These are phyloP conservation scores for Brassica rapa DNA, from an alignment of 345 rosid genomes.

Conservation along the genomic window DNA sequence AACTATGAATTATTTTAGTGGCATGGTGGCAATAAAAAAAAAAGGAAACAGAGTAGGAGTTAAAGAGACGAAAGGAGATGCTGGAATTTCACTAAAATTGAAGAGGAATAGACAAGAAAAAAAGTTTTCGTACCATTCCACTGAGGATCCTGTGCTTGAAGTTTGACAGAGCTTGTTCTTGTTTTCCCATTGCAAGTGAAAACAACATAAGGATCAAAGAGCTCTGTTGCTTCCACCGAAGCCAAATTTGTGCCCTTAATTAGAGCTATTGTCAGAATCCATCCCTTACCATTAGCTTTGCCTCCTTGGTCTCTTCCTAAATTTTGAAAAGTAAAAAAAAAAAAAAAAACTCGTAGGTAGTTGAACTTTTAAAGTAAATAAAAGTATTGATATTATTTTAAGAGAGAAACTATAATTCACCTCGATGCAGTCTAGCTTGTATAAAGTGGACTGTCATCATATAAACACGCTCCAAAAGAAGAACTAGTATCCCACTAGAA, in stretches of 20 bases:
- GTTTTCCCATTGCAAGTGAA: slow-evolving; percentile 84
- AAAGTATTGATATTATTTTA: background rate
- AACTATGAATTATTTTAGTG: slow-evolving; percentile 8
- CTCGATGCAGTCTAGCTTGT: slow-evolving; percentile 69
- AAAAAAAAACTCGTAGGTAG: background rate
- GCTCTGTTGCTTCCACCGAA: slow-evolving; percentile 56
- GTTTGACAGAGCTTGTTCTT: slow-evolving; percentile 84
- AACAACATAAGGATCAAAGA: slow-evolving; percentile 77
- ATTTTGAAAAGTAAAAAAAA: background rate
- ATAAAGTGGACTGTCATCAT: slow-evolving; percentile 67
- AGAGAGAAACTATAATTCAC: slow-evolving; percentile 37
- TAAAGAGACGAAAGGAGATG: background rate
- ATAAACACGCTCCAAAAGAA: slow-evolving; percentile 65
- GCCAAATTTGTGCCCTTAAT: slow-evolving; percentile 70
- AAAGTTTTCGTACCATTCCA: slow-evolving; percentile 70
- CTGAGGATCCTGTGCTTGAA: slow-evolving; percentile 71
- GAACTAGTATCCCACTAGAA: slow-evolving; percentile 55
- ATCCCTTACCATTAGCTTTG: slow-evolving; percentile 77
- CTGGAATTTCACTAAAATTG: background rate
- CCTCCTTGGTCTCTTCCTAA: slow-evolving; percentile 71
- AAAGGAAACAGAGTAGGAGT: background rate
- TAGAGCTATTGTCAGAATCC: slow-evolving; percentile 88
- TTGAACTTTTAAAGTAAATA: background rate
- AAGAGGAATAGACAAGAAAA: slow-evolving; percentile 20
- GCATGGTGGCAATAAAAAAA: background rate